Conservation (phyloP, 2,329 filamentous ascomycete genomes). For the Botryosphaeria dothidea region DNA sequence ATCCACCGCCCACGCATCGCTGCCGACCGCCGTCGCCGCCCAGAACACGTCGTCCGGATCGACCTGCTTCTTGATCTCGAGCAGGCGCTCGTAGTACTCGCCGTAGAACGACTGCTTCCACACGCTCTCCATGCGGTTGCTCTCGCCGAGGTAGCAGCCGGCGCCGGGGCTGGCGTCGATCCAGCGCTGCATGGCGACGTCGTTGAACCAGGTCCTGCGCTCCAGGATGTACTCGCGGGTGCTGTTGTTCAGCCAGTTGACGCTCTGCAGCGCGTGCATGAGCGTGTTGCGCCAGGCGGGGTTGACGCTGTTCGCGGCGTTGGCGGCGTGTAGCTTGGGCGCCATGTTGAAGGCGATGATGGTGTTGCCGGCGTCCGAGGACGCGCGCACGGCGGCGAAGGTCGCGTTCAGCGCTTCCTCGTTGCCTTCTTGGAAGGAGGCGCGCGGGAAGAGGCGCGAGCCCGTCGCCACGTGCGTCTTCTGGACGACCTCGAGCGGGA, state of each 20-base stretch:
- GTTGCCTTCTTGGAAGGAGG: conserved; percentile 41
- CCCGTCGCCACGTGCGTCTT: conserved; percentile 42
- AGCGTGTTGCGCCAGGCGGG: conserved; percentile 28
- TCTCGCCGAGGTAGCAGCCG: conserved; percentile 33
- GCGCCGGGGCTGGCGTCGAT: conserved; percentile 18
- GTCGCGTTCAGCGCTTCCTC: conserved; percentile 34
- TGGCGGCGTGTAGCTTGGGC: not conserved
- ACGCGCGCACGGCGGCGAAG: conserved; percentile 32
- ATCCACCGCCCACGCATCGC: conserved; percentile 28
- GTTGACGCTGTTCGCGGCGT: conserved; percentile 25
- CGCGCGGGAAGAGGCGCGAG: conserved; percentile 49
- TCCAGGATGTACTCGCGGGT: conserved; percentile 22
- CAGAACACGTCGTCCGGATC: conserved; percentile 30
- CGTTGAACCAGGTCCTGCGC: conserved; percentile 12
- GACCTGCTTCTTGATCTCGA: conserved; percentile 27
- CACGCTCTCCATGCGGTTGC: conserved; percentile 29
- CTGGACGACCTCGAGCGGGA: conserved; percentile 40
- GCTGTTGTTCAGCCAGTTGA: conserved; percentile 34
- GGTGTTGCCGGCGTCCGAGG: conserved; percentile 1
- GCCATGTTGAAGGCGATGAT: conserved; percentile 19
- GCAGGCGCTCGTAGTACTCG: conserved; percentile 24
- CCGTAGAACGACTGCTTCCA: conserved; percentile 32
- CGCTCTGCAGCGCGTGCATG: conserved; percentile 23
- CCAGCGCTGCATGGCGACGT: conserved; percentile 10
- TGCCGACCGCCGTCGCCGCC: conserved; percentile 27